A percentile compares a stretch with the other conserved stretches of the same genome.
phyloP scores from a whole-genome alignment of 1,139 yeast species.

The Debaryomyces sp. region DNA sequence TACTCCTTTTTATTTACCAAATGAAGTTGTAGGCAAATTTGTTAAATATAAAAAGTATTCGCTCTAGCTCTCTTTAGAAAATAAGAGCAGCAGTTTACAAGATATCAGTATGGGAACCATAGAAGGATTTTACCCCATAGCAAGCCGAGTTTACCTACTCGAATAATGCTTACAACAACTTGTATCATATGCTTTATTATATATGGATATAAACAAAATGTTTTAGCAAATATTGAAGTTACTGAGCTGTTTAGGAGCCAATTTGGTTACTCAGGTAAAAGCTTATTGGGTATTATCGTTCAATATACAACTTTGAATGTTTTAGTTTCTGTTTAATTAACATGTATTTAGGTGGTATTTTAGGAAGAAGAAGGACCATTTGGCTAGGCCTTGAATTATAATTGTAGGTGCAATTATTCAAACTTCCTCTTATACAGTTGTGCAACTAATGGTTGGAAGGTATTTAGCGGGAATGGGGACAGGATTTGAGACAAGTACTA shows the following conservation, averaged over 20 bases:
- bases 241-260: background rate
- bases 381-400: background rate
- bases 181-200: background rate
- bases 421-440: background rate
- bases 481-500: background rate
- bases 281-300: background rate
- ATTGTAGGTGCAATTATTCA: background rate
- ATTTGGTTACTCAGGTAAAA: background rate
- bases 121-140: background rate
- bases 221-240: background rate
- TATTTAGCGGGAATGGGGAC: background rate
- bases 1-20: too few species aligned
- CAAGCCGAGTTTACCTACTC: background rate
- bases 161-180: background rate
- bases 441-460: background rate
- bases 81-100: too few species aligned
- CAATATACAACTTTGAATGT: background rate
- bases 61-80: too few species aligned
- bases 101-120: background rate
- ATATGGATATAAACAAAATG: background rate
- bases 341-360: background rate
- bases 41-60: too few species aligned
- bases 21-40: too few species aligned
- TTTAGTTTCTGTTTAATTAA: background rate
- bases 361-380: background rate